Base-by-base conservation (phyloP, 179 eudicot species). In the Silene noctiflora region DNA sequence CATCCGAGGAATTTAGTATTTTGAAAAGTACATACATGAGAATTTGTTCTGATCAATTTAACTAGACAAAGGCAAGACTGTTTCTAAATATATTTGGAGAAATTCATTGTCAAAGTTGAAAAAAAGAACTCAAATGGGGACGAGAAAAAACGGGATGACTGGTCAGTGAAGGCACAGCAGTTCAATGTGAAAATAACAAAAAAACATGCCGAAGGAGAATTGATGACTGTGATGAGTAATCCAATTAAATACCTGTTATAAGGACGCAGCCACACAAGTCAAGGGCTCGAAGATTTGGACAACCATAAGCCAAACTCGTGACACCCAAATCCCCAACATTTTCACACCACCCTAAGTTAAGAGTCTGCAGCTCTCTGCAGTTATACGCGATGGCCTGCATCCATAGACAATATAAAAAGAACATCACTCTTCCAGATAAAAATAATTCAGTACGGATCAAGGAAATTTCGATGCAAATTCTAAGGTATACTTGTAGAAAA, bases 291-390 rank as follows among this genome's bases (percentile, higher is more conserved):
- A 94, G 86, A 76, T 91, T 84, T 0, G 94, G 97, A 76, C 98
- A 94, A 19, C 96, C 94, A 86, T 90, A 88, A 3, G 96, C 97
- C 55, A 94, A 86, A 76, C 98, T 90, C 75, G 85, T 92, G 12
- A 94, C 94, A 44, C 98, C 98, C 14, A 75, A 65, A 85, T 94
- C 98, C 6, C 96, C 85, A 55, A 94, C 91, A 25, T 88, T 85
- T 66, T 92, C 98, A 76, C 98, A 94, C 98, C 98, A 94, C 33
- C 98, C 97, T 46, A 94, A 84, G 81, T 88, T 94, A 13, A 94
- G 77, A 33, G 81, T 84, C 84, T 92, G 91, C 78, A 94, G 73
- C 78, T 87, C 89, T 58, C 81, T 67, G 80, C 98, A 94, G 76
- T 94, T 89, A 74, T 87, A 84, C 10, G 88, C 96, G 78, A 94